phyloP scores from a whole-genome alignment of 352 stramenopile genomes.

The Phytophthora ohioensis region DNA sequence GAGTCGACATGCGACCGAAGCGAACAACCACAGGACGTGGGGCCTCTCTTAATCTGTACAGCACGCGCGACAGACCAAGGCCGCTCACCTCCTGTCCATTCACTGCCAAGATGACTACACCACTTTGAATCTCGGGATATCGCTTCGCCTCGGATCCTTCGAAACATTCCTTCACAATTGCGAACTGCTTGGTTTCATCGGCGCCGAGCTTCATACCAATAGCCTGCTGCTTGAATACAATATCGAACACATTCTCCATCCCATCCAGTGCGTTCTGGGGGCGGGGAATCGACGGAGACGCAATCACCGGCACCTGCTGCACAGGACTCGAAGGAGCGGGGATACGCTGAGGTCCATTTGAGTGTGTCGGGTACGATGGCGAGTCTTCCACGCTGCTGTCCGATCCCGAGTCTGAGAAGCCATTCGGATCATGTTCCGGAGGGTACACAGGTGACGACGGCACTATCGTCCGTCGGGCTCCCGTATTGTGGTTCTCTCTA shows the following conservation, averaged over 20 bases:
- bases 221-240: constrained; percentile 88
- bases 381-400: constrained; percentile 58
- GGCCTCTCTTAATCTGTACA: constrained; percentile 81
- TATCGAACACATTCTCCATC: constrained; percentile 85
- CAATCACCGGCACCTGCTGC: constrained; percentile 33
- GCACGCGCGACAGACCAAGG: constrained; percentile 72
- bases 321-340: constrained; percentile 31
- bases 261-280: constrained; percentile 53
- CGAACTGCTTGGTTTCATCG: constrained; percentile 76
- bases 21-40: constrained; percentile 83
- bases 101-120: constrained; percentile 83
- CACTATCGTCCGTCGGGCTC: constrained; percentile 19
- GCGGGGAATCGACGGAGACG: constrained; percentile 36
- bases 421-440: constrained; percentile 41
- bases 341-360: constrained; percentile 29
- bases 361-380: constrained; percentile 28
- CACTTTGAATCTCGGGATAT: constrained; percentile 83
- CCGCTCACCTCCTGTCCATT: constrained; percentile 83
- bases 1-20: constrained; percentile 71
- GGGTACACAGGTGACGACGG: constrained; percentile 33
- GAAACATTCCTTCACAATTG: constrained; percentile 87
- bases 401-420: constrained; percentile 65
- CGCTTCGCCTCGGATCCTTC: constrained; percentile 74
- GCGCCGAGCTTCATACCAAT: constrained; percentile 86
- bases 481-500: constrained; percentile 28